Evolutionary conservation across 2,329 filamentous ascomycete genomes (phyloP), one percentile per base, ranked within the genome.

Genomic region (Colletotrichum caudatum): DNA sequence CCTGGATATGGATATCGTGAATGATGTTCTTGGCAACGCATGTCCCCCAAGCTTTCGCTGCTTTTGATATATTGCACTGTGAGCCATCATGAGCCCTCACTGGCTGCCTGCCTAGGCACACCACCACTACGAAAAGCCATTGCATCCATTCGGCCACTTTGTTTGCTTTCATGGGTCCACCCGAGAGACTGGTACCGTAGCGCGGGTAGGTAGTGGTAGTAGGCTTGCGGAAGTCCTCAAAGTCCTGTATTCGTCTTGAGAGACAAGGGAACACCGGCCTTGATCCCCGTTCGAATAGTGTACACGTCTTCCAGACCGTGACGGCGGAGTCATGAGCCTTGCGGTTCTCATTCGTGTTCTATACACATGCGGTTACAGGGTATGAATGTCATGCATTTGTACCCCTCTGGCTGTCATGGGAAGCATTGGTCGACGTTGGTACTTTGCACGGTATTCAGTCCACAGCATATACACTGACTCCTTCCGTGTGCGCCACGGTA

Each of bases 151-250:
- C 5, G 54, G 35, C 23, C 54, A n/a, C 9, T 6, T 9, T 23
- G 54, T 57, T 16, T 39, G 54, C n/a, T 58, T 58, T 26, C 54
- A 35, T 41, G 35, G n/a, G n/a, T 23, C 53, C 37, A 58, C 35
- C 54, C n/a, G 54, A 58, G 54, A 35, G 54, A 23, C 1, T n/a
- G 54, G 35, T 41, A 41, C 37, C 20, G n/a, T 37, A 37, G n/a
- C 35, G 23, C 9, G 56, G 37, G 54, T 20, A 23, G 20, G n/a
- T 48, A 48, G 46, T 46, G 20, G 20, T 7, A 12, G 54, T 16
- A 35, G n/a, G n/a, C 41, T 58, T 58, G 14, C n/a, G 14, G 2
- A 41, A 58, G 56, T 26, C 56, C 56, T 11, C 56, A 41, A 26
- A 26, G n/a, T 9, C 6, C 26, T 23, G n/a, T 14, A 39, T n/a